Conservation (phyloP, 2,329 filamentous ascomycete genomes). For the Microcyclosporella mali region DNA sequence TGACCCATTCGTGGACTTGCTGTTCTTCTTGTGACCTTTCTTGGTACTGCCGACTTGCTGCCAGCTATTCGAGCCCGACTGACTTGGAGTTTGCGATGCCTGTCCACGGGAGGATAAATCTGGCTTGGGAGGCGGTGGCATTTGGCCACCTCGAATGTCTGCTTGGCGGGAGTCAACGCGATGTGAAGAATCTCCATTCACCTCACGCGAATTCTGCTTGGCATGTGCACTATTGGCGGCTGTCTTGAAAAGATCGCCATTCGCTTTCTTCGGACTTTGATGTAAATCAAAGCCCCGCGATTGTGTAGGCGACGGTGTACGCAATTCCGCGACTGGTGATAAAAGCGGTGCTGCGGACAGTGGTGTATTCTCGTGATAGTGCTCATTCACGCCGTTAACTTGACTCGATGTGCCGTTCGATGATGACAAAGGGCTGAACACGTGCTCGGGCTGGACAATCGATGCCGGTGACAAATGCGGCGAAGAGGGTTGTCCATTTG, state of each 20-base stretch:
- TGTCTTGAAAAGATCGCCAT: conserved; percentile 21
- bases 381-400: conserved; percentile 14
- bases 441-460: conserved; percentile 12
- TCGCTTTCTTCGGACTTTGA: conserved; percentile 20
- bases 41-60: conserved; percentile 16
- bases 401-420: conserved; percentile 19
- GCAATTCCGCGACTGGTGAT: conserved; percentile 68
- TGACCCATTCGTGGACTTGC: conserved; percentile 23
- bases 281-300: conserved; percentile 47
- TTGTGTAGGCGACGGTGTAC: conserved; percentile 63
- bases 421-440: conserved; percentile 14
- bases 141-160: conserved; percentile 22
- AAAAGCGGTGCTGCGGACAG: conserved; percentile 41
- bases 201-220: conserved; percentile 14
- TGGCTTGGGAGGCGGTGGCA: conserved; percentile 6
- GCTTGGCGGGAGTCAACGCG: conserved; percentile 16
- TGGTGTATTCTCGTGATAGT: conserved; percentile 13
- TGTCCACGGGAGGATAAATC: neutral
- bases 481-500: conserved; percentile 2
- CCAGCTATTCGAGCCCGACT: conserved; percentile 11
- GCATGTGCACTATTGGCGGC: conserved; percentile 26
- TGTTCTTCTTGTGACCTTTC: conserved; percentile 31
- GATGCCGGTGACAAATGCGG: conserved; percentile 14
- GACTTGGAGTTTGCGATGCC: conserved; percentile 12
- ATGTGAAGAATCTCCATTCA: no score